Evolutionary conservation across 805 yeast genomes (phyloP).

Genomic region (Zygoascus ofunaensis): DNA sequence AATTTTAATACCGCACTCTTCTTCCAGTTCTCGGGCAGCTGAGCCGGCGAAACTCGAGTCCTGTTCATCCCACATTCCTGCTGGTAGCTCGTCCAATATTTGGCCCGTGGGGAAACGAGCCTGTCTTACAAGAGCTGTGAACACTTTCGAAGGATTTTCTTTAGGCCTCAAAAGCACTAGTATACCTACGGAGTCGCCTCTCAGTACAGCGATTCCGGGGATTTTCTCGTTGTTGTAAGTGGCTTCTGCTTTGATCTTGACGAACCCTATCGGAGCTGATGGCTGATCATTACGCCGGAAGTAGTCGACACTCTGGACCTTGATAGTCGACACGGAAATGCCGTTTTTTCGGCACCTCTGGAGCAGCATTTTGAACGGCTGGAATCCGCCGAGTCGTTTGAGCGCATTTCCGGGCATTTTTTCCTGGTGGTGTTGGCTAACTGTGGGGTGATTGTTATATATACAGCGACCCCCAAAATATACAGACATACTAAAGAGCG

Average conservation of each 20-base stretch:
- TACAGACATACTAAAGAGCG: no score
- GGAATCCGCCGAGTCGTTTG: constrained; percentile 1
- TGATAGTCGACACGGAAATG: not conserved
- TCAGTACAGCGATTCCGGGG: constrained; percentile 23
- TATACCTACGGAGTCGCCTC: constrained; percentile 22
- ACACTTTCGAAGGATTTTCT: constrained; percentile 12
- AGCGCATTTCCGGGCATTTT: not conserved
- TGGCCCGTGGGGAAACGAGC: constrained; percentile 21
- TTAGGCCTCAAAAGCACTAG: constrained; percentile 16
- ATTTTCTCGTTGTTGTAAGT: constrained; percentile 14
- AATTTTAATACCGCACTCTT: constrained; percentile 22
- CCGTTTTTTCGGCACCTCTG: not conserved
- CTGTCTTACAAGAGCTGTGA: constrained; percentile 18
- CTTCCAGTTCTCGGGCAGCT: constrained; percentile 22
- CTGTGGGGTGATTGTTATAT: no score
- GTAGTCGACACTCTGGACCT: not conserved
- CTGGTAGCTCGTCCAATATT: constrained; percentile 21
- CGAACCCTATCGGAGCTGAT: constrained; percentile 23
- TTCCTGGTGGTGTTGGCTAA: no score
- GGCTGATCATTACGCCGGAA: constrained; percentile 2
- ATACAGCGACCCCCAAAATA: no score
- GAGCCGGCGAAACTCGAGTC: constrained; percentile 19
- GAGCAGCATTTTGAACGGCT: constrained; percentile 12
- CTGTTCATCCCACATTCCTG: constrained; percentile 23
- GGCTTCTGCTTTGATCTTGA: constrained; percentile 20